Evolutionary conservation across 2,329 filamentous ascomycete genomes (phyloP), one percentile per base, ranked within the genome.

Genomic region (Tympanopsis confertula): DNA sequence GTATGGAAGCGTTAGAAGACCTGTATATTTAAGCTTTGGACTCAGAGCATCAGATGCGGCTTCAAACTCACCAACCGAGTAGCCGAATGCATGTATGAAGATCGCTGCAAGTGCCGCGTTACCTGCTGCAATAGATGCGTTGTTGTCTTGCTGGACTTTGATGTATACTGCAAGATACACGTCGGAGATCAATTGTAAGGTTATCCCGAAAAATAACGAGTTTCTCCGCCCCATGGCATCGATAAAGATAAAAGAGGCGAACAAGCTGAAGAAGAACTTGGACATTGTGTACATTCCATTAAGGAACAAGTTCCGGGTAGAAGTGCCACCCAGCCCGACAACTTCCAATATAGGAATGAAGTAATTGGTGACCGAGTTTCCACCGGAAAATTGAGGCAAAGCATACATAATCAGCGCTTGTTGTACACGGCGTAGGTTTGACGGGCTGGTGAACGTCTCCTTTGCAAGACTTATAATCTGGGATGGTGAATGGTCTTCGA

Each of bases 71-170:
- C 56, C 57, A 17, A 58, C 52, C 14, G 56, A 54, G 43, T 63
- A 68, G 3, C 62, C 65, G 33, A 68, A 63, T 1, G 53, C 63
- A 37, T 68, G 63, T 5, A 66, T 47, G 35, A 62, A 68, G 15
- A 68, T 56, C 2, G 59, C 55, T 0, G 62, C 63, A 18, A 68
- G 55, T 3, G 63, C 64, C 0, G 47, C 60, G 20, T 61, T 45
- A 1, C 53, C 55, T 4, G 62, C 50, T 1, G 44, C 45, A 1
- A 44, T 38, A 4, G 53, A 39, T 3, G 55, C 47, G 38, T 38
- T 12, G 0, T 48, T 50, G 0, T 41, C 19, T 39, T 56, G 47
- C 36, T 52, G 41, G 29, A 50, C 54, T 36, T 58, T 62, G 33
- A 66, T 49, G 20, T 56, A 66, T 2, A 56, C 50, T 4, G 52